phyloP scores from a whole-genome alignment of 1,284 basidiomycete species.

The Takashimella koratensis region DNA sequence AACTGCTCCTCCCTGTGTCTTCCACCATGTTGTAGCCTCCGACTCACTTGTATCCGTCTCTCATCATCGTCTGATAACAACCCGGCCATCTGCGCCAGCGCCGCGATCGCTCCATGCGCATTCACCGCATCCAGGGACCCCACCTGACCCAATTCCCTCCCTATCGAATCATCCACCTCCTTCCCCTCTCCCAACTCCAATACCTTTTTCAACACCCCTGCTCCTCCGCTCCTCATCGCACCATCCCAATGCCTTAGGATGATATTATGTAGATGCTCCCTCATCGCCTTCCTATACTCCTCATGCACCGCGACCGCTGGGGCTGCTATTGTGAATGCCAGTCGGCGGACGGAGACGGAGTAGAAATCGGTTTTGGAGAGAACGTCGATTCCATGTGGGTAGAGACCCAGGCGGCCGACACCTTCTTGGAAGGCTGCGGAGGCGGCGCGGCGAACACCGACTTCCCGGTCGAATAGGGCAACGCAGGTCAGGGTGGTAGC shows the following conservation, averaged over 20 bases:
- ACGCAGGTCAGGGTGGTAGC: conserved; percentile 71
- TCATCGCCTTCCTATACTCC: conserved; percentile 67
- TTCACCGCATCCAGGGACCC: conserved; percentile 65
- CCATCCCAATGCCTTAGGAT: conserved; percentile 88
- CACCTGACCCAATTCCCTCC: conserved; percentile 52
- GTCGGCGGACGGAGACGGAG: conserved; percentile 77
- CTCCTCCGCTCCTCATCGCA: conserved; percentile 73
- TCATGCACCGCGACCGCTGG: conserved; percentile 71
- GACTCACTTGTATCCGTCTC: conserved; percentile 4
- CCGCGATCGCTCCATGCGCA: conserved; percentile 76
- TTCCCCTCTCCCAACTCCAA: conserved; percentile 53
- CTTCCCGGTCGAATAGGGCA: conserved; percentile 85
- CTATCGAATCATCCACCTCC: conserved; percentile 28
- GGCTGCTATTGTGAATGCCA: conserved; percentile 78
- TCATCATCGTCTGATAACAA: conserved; percentile 3
- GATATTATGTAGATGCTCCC: conserved; percentile 70
- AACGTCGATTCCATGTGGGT: conserved; percentile 91
- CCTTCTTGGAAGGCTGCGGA: conserved; percentile 98
- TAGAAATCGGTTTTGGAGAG: conserved; percentile 91
- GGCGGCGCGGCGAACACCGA: conserved; percentile 91
- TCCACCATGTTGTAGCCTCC: conserved; percentile 14
- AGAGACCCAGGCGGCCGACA: conserved; percentile 82
- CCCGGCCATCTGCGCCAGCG: conserved; percentile 65
- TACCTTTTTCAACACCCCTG: conserved; percentile 68
- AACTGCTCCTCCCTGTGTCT: no score